A percentile compares a stretch with the other conserved stretches of the same genome.
Conservation (phyloP, 495 filamentous ascomycete species). For the Talaromyces thailandensis region DNA sequence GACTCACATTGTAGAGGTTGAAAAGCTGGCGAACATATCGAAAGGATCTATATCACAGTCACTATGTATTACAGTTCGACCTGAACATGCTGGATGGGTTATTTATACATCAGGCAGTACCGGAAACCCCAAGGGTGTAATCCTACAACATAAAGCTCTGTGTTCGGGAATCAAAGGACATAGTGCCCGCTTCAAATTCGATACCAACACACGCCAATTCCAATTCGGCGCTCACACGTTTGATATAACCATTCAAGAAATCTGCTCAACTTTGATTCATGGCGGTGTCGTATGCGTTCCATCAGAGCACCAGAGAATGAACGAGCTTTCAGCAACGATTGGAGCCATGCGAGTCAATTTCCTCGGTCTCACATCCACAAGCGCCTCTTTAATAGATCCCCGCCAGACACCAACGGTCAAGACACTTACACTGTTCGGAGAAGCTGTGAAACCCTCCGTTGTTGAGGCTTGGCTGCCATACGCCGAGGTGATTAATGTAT, state of each 20-base stretch:
- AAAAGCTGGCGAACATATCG: not conserved
- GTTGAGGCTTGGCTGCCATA: slow-evolving; percentile 36
- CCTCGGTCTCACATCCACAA: slow-evolving; percentile 32
- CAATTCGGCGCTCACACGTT: slow-evolving; percentile 33
- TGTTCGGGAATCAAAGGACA: slow-evolving; percentile 10
- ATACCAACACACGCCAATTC: slow-evolving; percentile 12
- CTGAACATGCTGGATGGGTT: slow-evolving; percentile 11
- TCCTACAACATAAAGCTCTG: slow-evolving; percentile 29
- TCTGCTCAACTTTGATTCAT: slow-evolving; percentile 21
- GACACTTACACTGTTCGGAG: slow-evolving; percentile 31
- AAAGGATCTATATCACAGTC: slow-evolving; percentile 15
- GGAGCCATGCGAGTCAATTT: slow-evolving; percentile 27
- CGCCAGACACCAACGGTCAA: slow-evolving; percentile 24
- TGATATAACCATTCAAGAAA: slow-evolving; percentile 26
- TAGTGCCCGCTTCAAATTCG: not conserved
- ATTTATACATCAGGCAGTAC: slow-evolving; percentile 29
- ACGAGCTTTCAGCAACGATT: slow-evolving; percentile 22
- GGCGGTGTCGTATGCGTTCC: slow-evolving; percentile 33
- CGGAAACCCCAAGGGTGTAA: slow-evolving; percentile 30
- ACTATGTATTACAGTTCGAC: not conserved
- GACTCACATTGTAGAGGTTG: slow-evolving; percentile 9
- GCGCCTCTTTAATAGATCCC: slow-evolving; percentile 30
- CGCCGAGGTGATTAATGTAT: slow-evolving; percentile 43
- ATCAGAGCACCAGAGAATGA: slow-evolving; percentile 18
- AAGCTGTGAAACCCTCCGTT: slow-evolving; percentile 33